Base-by-base conservation (phyloP, 805 yeast species). In the Lipomyces lipofer region DNA sequence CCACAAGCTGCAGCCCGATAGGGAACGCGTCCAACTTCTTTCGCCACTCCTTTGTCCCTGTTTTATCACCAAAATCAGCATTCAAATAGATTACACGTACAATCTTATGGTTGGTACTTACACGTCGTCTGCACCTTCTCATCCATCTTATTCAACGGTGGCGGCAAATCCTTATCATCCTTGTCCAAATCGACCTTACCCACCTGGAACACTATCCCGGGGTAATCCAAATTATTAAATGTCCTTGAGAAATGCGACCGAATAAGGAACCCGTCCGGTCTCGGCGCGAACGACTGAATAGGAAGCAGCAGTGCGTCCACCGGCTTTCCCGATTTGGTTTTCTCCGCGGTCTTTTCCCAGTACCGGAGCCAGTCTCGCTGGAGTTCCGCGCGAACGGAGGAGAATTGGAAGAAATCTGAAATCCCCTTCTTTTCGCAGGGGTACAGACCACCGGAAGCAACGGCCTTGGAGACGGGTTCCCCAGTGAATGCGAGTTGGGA, bases 171-270 rank as follows among this genome's bases (percentile, higher is more conserved):
- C 30, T 25, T 39, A 30, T 56, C 56, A 43, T 58, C 62, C 21
- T 43, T 40, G 13, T 42, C 19, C n/a, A 58, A 19, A 19, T 58
- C 60, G 29, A 58, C 54, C 13, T 47, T 58, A 19, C 56, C 55
- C 6, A 52, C 62, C 36, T 35, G 62, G 54, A 58, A 53, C 9
- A 58, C 47, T 12, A 58, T 33, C 3, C 58, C 60, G 17, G 62
- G 62, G 43, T 58, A 58, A 30, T 58, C 62, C 12, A 58, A 51
- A 21, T 47, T 38, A 36, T 58, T 58, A 43, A 54, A 58, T 3
- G 58, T 54, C 24, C 62, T 52, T 25, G 62, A 52, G 46, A 58
- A 58, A 30, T 58, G 62, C 5, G 56, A 50, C 21, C 62, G 56
- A 22, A 58, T 43, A 51, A 58, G 39, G 42, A 33, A 53, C n/a